Percentiles rank a stretch among this genome's conserved stretches.
phyloP scores from a whole-genome alignment of 1,284 basidiomycete species.

The Mycena sp. region DNA sequence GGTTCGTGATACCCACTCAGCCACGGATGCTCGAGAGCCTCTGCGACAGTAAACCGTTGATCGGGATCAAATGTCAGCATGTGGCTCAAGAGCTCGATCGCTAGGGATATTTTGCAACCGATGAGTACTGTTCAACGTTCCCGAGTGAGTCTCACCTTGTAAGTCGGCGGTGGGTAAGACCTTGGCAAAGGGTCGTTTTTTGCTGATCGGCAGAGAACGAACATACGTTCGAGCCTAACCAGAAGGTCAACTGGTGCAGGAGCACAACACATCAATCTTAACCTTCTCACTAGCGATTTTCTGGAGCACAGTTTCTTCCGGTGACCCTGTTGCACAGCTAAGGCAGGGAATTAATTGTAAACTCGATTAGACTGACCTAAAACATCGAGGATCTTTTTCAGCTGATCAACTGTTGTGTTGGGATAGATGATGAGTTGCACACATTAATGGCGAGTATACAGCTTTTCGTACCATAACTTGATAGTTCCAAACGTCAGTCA shows the following conservation, averaged over 20 bases:
- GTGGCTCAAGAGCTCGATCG: conserved; percentile 85
- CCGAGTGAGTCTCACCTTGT: conserved; percentile 75
- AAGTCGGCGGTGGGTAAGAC: conserved; percentile 86
- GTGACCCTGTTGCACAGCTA: conserved; percentile 68
- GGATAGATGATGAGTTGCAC: not conserved
- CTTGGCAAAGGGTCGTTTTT: conserved; percentile 74
- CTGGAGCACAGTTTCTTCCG: conserved; percentile 80
- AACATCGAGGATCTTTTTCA: conserved; percentile 87
- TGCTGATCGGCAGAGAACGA: conserved; percentile 84
- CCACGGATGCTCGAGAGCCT: conserved; percentile 94
- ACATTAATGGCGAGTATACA: not conserved
- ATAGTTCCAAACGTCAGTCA: not conserved
- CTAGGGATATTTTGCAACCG: no score
- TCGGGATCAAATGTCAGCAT: conserved; percentile 93
- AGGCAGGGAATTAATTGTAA: not conserved
- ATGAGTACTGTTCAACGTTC: no score
- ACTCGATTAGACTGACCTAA: conserved; percentile 56
- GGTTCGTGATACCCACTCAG: conserved; percentile 91
- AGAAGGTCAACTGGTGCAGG: conserved; percentile 4
- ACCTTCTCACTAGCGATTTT: conserved; percentile 91
- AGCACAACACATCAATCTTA: conserved; percentile 36
- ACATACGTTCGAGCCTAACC: conserved; percentile 91
- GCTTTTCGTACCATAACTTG: conserved; percentile 43
- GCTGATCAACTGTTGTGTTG: conserved; percentile 75
- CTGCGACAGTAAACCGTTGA: conserved; percentile 79